phyloP scores from a whole-genome alignment of 768 basidiomycete genomes.

The Serendipita sp. region DNA sequence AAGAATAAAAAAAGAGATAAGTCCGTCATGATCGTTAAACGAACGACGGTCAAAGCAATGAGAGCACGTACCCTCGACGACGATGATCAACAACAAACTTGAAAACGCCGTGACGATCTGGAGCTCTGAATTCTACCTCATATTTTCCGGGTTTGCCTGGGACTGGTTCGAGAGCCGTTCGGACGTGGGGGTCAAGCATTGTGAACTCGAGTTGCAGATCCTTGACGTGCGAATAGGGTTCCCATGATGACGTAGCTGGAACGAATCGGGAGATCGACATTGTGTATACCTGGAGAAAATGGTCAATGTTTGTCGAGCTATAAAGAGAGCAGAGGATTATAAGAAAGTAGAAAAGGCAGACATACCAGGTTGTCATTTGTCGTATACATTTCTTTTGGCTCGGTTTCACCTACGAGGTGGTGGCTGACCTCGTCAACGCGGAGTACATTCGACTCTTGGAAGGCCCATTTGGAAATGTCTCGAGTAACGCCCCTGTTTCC shows the following conservation, averaged over 20 bases:
- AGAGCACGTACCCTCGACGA: conserved; percentile 55
- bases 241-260: conserved; percentile 41
- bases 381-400: conserved; percentile 58
- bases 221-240: conserved; percentile 47
- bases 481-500: conserved; percentile 61
- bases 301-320: too few species aligned
- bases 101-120: conserved; percentile 96
- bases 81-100: conserved; percentile 89
- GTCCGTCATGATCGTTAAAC: not conserved
- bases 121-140: conserved; percentile 70
- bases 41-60: not conserved
- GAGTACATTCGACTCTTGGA: conserved; percentile 72
- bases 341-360: conserved; percentile 8
- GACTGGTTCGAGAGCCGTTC: conserved; percentile 54
- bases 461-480: conserved; percentile 76
- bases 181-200: conserved; percentile 95
- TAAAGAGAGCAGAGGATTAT: not conserved
- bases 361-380: conserved; percentile 71
- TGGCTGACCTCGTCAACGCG: conserved; percentile 64
- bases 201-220: conserved; percentile 94
- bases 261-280: conserved; percentile 58
- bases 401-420: conserved; percentile 47
- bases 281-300: conserved; percentile 42
- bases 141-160: conserved; percentile 48
- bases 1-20: conserved; percentile 7